A percentile compares a stretch with the other conserved stretches of the same genome.
Evolutionary conservation across 768 basidiomycete species (phyloP).

Genomic region (Lyophyllum shimeji): DNA sequence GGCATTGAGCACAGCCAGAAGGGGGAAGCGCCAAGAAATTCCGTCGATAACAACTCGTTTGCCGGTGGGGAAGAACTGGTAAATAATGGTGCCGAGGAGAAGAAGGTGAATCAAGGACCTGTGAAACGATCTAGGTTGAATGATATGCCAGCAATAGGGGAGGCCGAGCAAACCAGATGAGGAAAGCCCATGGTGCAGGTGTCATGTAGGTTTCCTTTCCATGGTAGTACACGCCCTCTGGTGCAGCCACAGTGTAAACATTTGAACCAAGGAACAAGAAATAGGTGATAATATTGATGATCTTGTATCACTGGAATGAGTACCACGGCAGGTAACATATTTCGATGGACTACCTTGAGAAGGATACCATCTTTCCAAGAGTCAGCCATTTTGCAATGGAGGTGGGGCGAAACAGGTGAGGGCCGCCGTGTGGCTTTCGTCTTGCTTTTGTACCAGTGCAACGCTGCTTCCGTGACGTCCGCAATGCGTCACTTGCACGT

Average conservation of each 20-base stretch:
- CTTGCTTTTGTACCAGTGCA: constrained; percentile 1
- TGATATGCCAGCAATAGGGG: not conserved
- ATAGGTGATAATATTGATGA: constrained; percentile 82
- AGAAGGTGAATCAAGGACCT: constrained; percentile 90
- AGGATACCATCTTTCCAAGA: constrained; percentile 79
- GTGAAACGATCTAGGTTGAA: constrained; percentile 17
- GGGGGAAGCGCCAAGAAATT: constrained; percentile 88
- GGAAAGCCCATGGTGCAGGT: constrained; percentile 91
- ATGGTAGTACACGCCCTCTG: constrained; percentile 65
- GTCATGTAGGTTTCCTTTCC: constrained; percentile 91
- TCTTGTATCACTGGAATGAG: constrained; percentile 29
- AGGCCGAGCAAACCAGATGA: constrained; percentile 65
- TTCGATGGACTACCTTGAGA: constrained; percentile 62
- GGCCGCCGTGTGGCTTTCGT: not conserved
- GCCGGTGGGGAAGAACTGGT: constrained; percentile 80
- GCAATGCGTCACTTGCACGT: constrained; percentile 10
- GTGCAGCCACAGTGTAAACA: constrained; percentile 80
- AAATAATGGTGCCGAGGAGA: constrained; percentile 87
- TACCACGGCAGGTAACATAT: not conserved
- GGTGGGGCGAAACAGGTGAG: constrained; percentile 8
- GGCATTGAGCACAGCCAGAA: constrained; percentile 84
- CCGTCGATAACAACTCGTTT: constrained; percentile 83
- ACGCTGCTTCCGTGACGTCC: not conserved
- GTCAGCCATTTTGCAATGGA: constrained; percentile 49
- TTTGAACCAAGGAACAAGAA: constrained; percentile 89